A percentile compares a stretch with the other conserved stretches of the same genome.
Evolutionary conservation across 495 filamentous ascomycete species (phyloP).

Genomic region (Paragyromitra xinjiangensis): DNA sequence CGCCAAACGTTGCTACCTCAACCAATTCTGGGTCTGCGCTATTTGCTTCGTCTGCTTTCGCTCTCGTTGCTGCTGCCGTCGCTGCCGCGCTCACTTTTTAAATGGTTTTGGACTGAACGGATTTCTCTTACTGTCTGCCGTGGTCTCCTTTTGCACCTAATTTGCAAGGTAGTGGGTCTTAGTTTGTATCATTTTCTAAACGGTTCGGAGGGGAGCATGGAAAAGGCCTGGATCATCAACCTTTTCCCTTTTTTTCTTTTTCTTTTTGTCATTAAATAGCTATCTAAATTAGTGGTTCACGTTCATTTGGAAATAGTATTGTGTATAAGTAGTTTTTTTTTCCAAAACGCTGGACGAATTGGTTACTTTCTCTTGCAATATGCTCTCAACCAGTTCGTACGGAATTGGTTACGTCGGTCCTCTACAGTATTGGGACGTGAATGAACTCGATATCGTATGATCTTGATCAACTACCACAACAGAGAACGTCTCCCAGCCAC

Average conservation of each 20-base stretch:
- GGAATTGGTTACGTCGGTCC: neutral
- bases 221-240: neutral
- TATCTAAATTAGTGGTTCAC: slow-evolving; percentile 15
- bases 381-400: neutral
- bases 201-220: slow-evolving; percentile 5
- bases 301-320: slow-evolving; percentile 14
- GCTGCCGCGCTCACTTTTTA: slow-evolving; percentile 24
- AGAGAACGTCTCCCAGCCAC: neutral
- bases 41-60: slow-evolving; percentile 21
- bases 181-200: slow-evolving; percentile 19
- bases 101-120: neutral
- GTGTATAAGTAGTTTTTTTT: slow-evolving; percentile 1
- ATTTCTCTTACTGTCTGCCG: slow-evolving; percentile 1
- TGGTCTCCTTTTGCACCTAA: slow-evolving; percentile 9
- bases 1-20: neutral
- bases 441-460: neutral
- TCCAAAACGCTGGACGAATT: slow-evolving; percentile 32
- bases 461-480: neutral
- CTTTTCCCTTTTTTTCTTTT: slow-evolving; percentile 6
- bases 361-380: slow-evolving; percentile 10
- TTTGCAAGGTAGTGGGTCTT: slow-evolving; percentile 23
- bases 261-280: slow-evolving; percentile 23
- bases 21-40: slow-evolving; percentile 15
- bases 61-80: slow-evolving; percentile 27
- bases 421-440: neutral